Conservation (phyloP, 352 stramenopile species). For the Phytophthora tentaculata region DNA sequence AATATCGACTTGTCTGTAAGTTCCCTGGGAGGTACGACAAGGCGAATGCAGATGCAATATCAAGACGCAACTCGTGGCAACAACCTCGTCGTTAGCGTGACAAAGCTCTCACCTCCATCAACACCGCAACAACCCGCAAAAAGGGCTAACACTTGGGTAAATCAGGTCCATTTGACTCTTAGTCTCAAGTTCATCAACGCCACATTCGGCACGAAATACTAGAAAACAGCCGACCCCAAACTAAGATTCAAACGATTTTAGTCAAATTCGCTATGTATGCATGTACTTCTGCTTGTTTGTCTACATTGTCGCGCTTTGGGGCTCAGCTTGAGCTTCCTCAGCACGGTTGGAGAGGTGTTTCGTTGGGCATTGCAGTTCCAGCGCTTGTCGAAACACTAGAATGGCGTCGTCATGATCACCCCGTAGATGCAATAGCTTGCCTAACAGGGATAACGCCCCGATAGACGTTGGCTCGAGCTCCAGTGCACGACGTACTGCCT, state of each 20-base stretch:
- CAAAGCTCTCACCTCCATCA: slow-evolving; percentile 25
- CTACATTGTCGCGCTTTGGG: slow-evolving; percentile 33
- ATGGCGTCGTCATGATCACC: slow-evolving; percentile 79
- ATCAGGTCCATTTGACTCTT: slow-evolving; percentile 48
- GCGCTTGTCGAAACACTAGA: slow-evolving; percentile 59
- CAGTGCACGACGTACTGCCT: slow-evolving; percentile 56
- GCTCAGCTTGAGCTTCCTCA: slow-evolving; percentile 19
- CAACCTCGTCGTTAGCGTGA: slow-evolving; percentile 23
- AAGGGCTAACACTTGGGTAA: slow-evolving; percentile 21
- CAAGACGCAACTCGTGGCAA: slow-evolving; percentile 43
- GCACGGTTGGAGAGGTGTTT: slow-evolving; percentile 8
- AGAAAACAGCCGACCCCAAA: neutral
- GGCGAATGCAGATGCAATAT: slow-evolving; percentile 29
- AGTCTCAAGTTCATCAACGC: slow-evolving; percentile 57
- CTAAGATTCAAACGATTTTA: slow-evolving; percentile 8
- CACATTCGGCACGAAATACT: slow-evolving; percentile 57
- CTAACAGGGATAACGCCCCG: slow-evolving; percentile 62
- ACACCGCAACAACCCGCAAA: slow-evolving; percentile 34
- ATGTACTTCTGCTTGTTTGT: slow-evolving; percentile 23
- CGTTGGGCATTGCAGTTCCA: slow-evolving; percentile 60
- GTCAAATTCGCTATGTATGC: slow-evolving; percentile 3
- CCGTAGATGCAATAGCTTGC: slow-evolving; percentile 65
- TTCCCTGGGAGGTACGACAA: slow-evolving; percentile 8
- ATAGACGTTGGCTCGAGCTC: slow-evolving; percentile 54
- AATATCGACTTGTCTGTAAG: slow-evolving; percentile 30